Conservation (phyloP, 2,329 filamentous ascomycete species). For the Microdochium nivale region DNA sequence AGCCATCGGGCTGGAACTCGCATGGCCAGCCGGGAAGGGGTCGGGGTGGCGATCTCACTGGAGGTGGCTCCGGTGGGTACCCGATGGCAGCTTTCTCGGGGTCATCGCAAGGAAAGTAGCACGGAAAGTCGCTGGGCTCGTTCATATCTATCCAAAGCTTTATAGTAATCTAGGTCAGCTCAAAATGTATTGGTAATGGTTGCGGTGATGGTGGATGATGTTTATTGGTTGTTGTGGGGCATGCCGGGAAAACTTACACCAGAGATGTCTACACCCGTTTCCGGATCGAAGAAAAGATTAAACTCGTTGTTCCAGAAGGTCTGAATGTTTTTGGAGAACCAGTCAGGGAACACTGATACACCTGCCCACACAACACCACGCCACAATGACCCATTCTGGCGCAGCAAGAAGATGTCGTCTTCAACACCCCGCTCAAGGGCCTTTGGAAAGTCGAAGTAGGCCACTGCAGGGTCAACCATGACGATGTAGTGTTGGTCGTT, state of each 20-base stretch:
- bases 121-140: slow-evolving; percentile 38
- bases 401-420: slow-evolving; percentile 36
- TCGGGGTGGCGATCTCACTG: slow-evolving; percentile 54
- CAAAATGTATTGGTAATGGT: not conserved
- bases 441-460: slow-evolving; percentile 35
- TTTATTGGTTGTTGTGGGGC: too few relatives aligned
- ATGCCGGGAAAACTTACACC: slow-evolving; percentile 17
- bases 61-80: slow-evolving; percentile 52
- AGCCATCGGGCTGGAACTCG: slow-evolving; percentile 52
- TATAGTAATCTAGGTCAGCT: not conserved
- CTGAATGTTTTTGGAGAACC: slow-evolving; percentile 59
- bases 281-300: slow-evolving; percentile 50
- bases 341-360: slow-evolving; percentile 64
- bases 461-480: slow-evolving; percentile 67
- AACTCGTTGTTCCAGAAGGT: slow-evolving; percentile 66
- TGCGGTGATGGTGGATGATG: too few relatives aligned
- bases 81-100: slow-evolving; percentile 27
- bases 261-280: slow-evolving; percentile 64
- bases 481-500: slow-evolving; percentile 63
- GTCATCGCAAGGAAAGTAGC: slow-evolving; percentile 46
- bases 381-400: slow-evolving; percentile 46
- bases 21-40: slow-evolving; percentile 60
- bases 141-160: slow-evolving; percentile 69
- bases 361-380: slow-evolving; percentile 72
- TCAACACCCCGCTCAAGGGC: slow-evolving; percentile 31